These are phyloP conservation scores for Zea luxurians DNA, from an alignment of 176 grass and related monocot species.

Conservation along the genomic window DNA sequence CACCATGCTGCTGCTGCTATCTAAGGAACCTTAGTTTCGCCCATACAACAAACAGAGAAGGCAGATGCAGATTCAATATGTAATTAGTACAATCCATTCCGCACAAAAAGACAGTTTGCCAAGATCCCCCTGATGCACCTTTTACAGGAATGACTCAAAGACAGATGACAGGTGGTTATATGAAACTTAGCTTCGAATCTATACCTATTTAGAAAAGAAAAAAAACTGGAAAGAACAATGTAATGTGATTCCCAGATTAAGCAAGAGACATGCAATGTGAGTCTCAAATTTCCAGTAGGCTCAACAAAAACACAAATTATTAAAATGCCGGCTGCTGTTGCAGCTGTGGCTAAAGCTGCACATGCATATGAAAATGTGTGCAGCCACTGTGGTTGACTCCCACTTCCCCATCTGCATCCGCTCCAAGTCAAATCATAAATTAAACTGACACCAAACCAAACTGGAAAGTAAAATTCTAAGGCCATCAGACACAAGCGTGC, in stretches of 20 bases:
- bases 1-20: not conserved
- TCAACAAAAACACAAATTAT: not conserved
- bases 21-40: constrained; percentile 6
- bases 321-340: no score
- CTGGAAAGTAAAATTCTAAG: not conserved
- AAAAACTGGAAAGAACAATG: not conserved
- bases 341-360: no score
- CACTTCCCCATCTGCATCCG: not conserved
- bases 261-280: not conserved
- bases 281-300: not conserved
- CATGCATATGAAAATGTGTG: no score
- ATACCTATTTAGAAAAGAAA: not conserved
- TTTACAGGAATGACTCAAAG: not conserved
- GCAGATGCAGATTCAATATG: not conserved
- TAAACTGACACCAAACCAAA: not conserved
- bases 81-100: not conserved
- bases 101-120: not conserved
- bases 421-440: not conserved
- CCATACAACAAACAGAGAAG: not conserved
- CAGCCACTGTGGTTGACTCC: no score
- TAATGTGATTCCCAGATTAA: not conserved
- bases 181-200: constrained; percentile 12
- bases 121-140: not conserved
- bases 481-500: not conserved
- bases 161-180: constrained; percentile 13